Evolutionary conservation across 2,329 filamentous ascomycete genomes (phyloP), one percentile per base, ranked within the genome.

Genomic region (Corinectria fuckeliana): DNA sequence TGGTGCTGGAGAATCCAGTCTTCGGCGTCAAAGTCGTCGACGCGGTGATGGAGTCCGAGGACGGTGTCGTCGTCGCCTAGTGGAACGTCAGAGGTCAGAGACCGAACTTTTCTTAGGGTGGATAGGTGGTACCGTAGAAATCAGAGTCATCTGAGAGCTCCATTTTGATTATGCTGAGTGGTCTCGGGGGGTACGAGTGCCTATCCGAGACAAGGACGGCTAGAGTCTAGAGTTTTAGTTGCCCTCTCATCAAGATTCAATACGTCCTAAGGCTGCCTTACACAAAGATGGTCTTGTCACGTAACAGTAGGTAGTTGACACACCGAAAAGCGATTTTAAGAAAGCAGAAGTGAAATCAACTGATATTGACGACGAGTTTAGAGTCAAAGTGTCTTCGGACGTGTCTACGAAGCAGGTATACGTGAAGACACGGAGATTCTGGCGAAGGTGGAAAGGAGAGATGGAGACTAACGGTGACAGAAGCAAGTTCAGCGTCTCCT

Each of bases 41-140:
- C 82, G 44, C 81, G 79, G n/a, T 75, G 67, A 64, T 85, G 77
- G 0, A 90, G 79, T 2, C 73, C 71, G 16, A 72, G 68, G 49
- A 81, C 78, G 23, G 80, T 78, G 6, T 81, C 74, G 8, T 83
- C 78, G 56, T 86, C 83, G 50, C 89, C 88, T 91, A 64, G 21
- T 5, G 5, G 21, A 16, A 38, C n/a, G 52, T 70, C 16, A 70
- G 66, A 39, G 10, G 18, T 11, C 25, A 11, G n/a, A 14, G 32
- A 8, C 16, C 58, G 5, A 34, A 3, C 8, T 34, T 11, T 44
- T 48, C 3, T 16, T 13, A 10, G 32, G 3, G n/a, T 16, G 21
- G 26, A 18, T 10, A 39, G 20, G 20, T 20, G 14, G 26, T 75
- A 84, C 84, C 84, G 58, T 86, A 86, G 66, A 86, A 86, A 50